A percentile compares a stretch with the other conserved stretches of the same genome.
phyloP scores from a whole-genome alignment of 1,139 yeast species.

The Kodamaea derodonti region DNA sequence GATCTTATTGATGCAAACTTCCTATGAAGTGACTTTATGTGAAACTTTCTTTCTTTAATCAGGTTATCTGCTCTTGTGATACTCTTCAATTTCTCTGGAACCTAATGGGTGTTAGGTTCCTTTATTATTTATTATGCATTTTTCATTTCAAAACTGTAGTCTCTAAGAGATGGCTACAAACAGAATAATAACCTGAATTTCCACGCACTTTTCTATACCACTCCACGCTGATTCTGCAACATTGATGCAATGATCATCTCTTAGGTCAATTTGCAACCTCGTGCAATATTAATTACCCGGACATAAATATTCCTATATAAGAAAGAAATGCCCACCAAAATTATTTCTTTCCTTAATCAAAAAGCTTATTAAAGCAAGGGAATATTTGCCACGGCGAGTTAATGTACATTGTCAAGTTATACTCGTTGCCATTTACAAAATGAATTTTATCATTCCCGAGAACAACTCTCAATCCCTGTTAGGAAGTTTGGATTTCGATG shows the following conservation, averaged over 20 bases:
- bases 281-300: slow-evolving; percentile 10
- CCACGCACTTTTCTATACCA: too few species aligned
- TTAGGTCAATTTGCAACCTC: too few species aligned
- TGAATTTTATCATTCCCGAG: slow-evolving; percentile 46
- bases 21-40: too few species aligned
- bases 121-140: neutral
- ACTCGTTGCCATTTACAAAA: slow-evolving; percentile 58
- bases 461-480: slow-evolving; percentile 39
- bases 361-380: slow-evolving; percentile 51
- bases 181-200: too few species aligned
- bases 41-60: too few species aligned
- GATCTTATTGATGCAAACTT: too few species aligned
- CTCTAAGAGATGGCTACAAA: too few species aligned
- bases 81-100: too few species aligned
- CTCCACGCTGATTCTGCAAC: too few species aligned
- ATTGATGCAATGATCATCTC: too few species aligned
- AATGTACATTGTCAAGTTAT: slow-evolving; percentile 59
- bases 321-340: slow-evolving; percentile 1
- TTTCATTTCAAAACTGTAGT: neutral
- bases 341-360: slow-evolving; percentile 45
- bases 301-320: slow-evolving; percentile 4
- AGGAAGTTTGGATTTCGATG: slow-evolving; percentile 59
- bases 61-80: too few species aligned
- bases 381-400: slow-evolving; percentile 70
- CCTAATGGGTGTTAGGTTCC: too few species aligned